phyloP scores from a whole-genome alignment of 495 filamentous ascomycete genomes.

The Tuber melanosporum region DNA sequence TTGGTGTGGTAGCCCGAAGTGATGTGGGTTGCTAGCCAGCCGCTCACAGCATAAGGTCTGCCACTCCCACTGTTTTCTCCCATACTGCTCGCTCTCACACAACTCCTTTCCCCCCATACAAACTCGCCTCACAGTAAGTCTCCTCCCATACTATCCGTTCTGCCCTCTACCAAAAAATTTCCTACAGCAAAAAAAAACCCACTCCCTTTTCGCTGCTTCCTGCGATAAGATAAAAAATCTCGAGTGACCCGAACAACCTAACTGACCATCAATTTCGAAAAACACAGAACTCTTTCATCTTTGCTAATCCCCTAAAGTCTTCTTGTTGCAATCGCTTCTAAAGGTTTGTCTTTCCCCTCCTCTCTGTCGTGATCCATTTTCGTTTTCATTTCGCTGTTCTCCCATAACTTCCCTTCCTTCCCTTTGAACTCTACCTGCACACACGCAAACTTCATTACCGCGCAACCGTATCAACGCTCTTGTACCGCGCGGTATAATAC shows the following conservation, averaged over 20 bases:
- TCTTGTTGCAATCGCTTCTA: conserved; percentile 19
- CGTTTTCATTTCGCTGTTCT: conserved; percentile 6
- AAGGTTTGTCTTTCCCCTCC: conserved; percentile 38
- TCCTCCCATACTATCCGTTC: conserved; percentile 24
- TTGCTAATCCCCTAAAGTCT: conserved; percentile 21
- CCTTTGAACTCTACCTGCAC: conserved; percentile 31
- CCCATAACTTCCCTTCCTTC: conserved; percentile 9
- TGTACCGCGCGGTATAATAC: neutral
- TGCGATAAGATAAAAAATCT: conserved; percentile 40
- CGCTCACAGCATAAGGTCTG: conserved; percentile 42
- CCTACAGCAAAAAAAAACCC: conserved; percentile 19
- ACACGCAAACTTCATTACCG: conserved; percentile 7
- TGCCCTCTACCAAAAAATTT: conserved; percentile 25
- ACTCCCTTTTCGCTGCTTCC: conserved; percentile 19
- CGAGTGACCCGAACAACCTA: conserved; percentile 1
- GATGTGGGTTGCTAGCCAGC: conserved; percentile 35
- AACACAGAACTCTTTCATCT: conserved; percentile 36
- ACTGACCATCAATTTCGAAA: conserved; percentile 27
- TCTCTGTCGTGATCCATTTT: conserved; percentile 29
- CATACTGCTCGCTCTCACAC: conserved; percentile 38
- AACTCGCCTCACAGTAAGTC: conserved; percentile 40
- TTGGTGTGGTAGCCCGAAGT: conserved; percentile 36
- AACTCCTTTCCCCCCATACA: conserved; percentile 37
- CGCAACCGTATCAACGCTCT: neutral
- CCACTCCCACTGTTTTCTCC: conserved; percentile 41